Percentiles rank a stretch among this genome's conserved stretches.
phyloP scores from a whole-genome alignment of 176 grass and related monocot genomes.

The Eremochloa ophiuroides region DNA sequence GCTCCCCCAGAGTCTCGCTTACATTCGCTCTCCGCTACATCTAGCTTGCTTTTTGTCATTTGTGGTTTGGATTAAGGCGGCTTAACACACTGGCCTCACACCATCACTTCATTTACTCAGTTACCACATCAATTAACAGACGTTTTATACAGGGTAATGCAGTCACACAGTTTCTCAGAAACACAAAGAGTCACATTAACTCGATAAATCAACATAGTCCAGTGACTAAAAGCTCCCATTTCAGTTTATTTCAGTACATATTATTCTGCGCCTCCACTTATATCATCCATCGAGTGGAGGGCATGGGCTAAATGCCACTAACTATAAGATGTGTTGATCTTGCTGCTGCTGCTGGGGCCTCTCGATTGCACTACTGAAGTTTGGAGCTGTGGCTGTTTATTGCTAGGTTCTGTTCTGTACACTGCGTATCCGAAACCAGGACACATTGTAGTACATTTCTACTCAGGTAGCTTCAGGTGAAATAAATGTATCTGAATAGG shows the following conservation, averaged over 20 bases:
- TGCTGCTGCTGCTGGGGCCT: not conserved
- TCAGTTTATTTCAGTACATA: not conserved
- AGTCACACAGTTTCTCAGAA: not conserved
- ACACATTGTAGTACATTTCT: not conserved
- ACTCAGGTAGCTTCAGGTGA: not conserved
- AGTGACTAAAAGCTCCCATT: not conserved
- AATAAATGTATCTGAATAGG: slow-evolving; percentile 10
- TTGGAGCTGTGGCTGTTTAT: not conserved
- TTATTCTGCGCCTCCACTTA: not conserved
- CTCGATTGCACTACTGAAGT: not conserved
- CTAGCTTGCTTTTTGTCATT: not conserved
- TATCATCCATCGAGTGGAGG: not conserved
- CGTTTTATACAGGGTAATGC: not conserved
- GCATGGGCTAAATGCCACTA: not conserved
- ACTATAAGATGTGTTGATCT: not conserved
- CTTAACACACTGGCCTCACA: not conserved
- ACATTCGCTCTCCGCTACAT: not conserved
- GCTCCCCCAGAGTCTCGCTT: no score
- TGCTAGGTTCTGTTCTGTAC: not conserved
- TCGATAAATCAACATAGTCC: not conserved
- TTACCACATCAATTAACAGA: not conserved
- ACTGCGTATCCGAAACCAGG: not conserved
- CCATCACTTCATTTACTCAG: not conserved
- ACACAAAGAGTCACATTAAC: not conserved
- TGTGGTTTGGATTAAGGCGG: not conserved